A percentile compares a stretch with the other conserved stretches of the same genome.
Conservation (phyloP, 2,329 filamentous ascomycete genomes). For the Trichoderma sp. region DNA sequence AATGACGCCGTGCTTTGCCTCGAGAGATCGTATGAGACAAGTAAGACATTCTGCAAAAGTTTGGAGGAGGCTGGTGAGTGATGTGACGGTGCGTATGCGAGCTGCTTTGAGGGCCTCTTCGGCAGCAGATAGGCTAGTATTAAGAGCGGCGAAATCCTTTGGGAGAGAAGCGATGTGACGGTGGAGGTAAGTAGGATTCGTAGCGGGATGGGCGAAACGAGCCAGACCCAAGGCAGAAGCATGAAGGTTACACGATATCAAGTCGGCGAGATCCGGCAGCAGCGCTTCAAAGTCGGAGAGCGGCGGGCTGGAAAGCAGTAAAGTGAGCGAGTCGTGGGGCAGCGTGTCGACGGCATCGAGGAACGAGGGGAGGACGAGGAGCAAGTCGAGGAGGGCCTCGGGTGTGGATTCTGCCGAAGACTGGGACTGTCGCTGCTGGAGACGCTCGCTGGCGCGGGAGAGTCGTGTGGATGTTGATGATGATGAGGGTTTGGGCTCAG, state of each 20-base stretch:
- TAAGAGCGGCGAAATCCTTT: constrained; percentile 38
- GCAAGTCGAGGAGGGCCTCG: constrained; percentile 50
- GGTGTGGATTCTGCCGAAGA: constrained; percentile 33
- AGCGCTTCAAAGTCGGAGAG: constrained; percentile 47
- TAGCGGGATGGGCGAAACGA: constrained; percentile 48
- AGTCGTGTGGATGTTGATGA: constrained; percentile 23
- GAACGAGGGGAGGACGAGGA: constrained; percentile 54
- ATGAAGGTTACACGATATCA: constrained; percentile 52
- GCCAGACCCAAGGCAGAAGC: constrained; percentile 48
- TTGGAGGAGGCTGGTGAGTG: constrained; percentile 41
- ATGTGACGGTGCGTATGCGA: constrained; percentile 40
- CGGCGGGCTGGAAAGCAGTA: constrained; percentile 51
- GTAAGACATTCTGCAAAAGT: constrained; percentile 40
- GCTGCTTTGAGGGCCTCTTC: constrained; percentile 36
- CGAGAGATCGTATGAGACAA: constrained; percentile 49
- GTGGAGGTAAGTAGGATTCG: constrained; percentile 58
- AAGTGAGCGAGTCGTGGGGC: constrained; percentile 35
- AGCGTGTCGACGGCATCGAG: constrained; percentile 39
- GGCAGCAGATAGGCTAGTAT: constrained; percentile 31
- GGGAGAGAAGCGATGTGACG: constrained; percentile 53
- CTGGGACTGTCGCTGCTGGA: constrained; percentile 20
- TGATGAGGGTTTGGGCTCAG: constrained; percentile 24
- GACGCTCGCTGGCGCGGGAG: constrained; percentile 19
- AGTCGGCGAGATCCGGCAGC: constrained; percentile 46
- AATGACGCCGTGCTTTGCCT: constrained; percentile 54